These are phyloP conservation scores for Onygenales sp. DNA, from an alignment of 2,329 filamentous ascomycete species.

Conservation along the genomic window DNA sequence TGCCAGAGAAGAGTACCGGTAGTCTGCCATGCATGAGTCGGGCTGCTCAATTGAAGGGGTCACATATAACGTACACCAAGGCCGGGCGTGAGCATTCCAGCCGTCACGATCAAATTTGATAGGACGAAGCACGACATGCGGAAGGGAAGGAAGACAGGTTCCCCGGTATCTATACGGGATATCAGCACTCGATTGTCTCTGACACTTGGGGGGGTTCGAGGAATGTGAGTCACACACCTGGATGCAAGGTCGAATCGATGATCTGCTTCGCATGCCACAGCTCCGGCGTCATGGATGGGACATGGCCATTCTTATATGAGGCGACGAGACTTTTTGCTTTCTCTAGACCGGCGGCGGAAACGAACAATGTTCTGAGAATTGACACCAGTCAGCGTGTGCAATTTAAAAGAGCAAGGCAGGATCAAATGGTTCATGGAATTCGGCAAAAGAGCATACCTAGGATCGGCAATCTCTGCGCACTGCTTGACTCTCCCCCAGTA, in stretches of 20 bases:
- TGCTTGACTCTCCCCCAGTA: conserved; percentile 95
- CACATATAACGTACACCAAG: conserved; percentile 49
- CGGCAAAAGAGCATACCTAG: conserved; percentile 59
- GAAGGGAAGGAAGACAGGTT: conserved; percentile 87
- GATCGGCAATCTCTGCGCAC: conserved; percentile 81
- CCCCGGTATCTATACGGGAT: conserved; percentile 63
- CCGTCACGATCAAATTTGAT: conserved; percentile 89
- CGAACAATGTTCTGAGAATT: conserved; percentile 66
- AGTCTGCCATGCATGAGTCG: conserved; percentile 42
- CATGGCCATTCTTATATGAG: conserved; percentile 76
- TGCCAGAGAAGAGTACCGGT: conserved; percentile 88
- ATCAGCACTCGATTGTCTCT: neutral
- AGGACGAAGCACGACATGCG: conserved; percentile 95
- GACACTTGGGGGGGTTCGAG: neutral
- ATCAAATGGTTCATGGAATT: neutral
- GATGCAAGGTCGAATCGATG: conserved; percentile 91
- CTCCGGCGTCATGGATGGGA: conserved; percentile 71
- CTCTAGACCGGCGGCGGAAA: conserved; percentile 68
- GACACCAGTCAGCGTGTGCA: neutral
- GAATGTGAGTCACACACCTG: conserved; percentile 50
- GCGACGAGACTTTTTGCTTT: conserved; percentile 73
- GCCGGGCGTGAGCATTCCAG: conserved; percentile 90
- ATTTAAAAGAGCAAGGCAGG: neutral
- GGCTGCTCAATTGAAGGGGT: neutral
- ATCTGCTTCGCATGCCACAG: conserved; percentile 96